Base-by-base conservation (phyloP, 1,139 yeast species). In the Komagataea norvegica region DNA sequence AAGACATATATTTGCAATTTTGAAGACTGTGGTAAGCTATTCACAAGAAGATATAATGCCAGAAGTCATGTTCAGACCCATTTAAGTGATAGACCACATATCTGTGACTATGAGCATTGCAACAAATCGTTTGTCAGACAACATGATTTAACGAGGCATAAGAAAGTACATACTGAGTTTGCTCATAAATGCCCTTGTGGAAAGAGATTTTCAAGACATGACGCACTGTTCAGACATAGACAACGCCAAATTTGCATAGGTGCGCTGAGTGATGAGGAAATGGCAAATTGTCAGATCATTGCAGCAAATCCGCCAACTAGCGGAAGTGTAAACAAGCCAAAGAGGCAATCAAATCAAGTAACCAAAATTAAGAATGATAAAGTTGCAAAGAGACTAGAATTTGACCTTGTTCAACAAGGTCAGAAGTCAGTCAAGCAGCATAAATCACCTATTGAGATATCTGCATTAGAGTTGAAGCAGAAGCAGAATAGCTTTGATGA, bases 1-100 rank as follows among this genome's bases (percentile, higher is more conserved):
- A 76, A 77, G 46, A 61, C 64, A 23, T 93, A 74, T 61, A 72
- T 79, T 27, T 93, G 99, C 60, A 70, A 75, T 42, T 91, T 71
- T 60, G 77, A 84, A 19, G 72, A 74, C 38, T 93, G 99, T 62
- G 84, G 86, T 14, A 88, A 93, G 60, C 67, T 74, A 41, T 91
- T 93, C 62, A 79, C 89, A 8, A 71, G 98, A 55, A 70, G 96
- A 35, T 93, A 93, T 62, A 93, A 93, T 57, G 88, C 87, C n/a
- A 71, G 97, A 44, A 87, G 96, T 0, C 99, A 93, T 59, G 89
- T 93, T 41, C 98, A 93, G 59, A 93, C 98, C 1, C 99, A 93
- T 67, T 65, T 93, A 37, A 81, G 93, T 58, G 98, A 93, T 60
- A 68, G 97, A 40, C 99, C 99, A 1, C 82, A 79, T 61, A 53